Conservation (phyloP, 2,329 filamentous ascomycete genomes). For the Aspergillus amoenus region DNA sequence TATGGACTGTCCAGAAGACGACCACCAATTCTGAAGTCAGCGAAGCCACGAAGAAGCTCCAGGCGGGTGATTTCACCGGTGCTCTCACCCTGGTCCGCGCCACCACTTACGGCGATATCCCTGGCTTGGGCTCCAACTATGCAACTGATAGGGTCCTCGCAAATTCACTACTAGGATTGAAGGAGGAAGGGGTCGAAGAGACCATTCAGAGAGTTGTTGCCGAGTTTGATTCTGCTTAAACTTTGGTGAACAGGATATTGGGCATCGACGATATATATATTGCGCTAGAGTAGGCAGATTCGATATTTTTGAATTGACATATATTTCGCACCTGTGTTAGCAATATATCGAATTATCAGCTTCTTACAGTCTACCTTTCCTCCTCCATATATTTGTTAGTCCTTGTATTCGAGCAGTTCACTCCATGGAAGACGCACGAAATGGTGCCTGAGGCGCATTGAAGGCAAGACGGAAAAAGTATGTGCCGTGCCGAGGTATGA, state of each 20-base stretch:
- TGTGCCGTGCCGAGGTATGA: fast-evolving
- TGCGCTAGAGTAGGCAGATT: too few relatives aligned
- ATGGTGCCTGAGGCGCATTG: neutral
- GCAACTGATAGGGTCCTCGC: slow-evolving; percentile 21
- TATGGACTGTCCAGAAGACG: slow-evolving; percentile 50
- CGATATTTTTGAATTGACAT: too few relatives aligned
- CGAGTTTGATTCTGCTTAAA: neutral
- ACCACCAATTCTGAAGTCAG: slow-evolving; percentile 27
- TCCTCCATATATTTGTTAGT: neutral
- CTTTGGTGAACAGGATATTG: neutral
- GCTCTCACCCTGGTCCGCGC: slow-evolving; percentile 24
- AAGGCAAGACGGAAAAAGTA: neutral
- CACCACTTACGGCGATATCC: slow-evolving; percentile 19
- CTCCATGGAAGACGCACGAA: neutral
- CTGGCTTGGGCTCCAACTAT: slow-evolving; percentile 24
- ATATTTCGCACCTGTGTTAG: neutral
- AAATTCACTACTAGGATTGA: slow-evolving; percentile 23
- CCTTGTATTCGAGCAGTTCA: neutral
- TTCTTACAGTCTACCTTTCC: too few relatives aligned
- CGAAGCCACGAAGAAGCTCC: slow-evolving; percentile 20
- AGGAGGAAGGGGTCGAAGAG: slow-evolving; percentile 20
- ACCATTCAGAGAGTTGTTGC: slow-evolving; percentile 16
- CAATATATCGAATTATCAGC: neutral
- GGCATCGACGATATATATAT: too few relatives aligned
- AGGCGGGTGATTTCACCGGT: slow-evolving; percentile 23